A percentile compares a stretch with the other conserved stretches of the same genome.
phyloP scores from a whole-genome alignment of 176 grass and related monocot species.

The Juncus inflexus region DNA sequence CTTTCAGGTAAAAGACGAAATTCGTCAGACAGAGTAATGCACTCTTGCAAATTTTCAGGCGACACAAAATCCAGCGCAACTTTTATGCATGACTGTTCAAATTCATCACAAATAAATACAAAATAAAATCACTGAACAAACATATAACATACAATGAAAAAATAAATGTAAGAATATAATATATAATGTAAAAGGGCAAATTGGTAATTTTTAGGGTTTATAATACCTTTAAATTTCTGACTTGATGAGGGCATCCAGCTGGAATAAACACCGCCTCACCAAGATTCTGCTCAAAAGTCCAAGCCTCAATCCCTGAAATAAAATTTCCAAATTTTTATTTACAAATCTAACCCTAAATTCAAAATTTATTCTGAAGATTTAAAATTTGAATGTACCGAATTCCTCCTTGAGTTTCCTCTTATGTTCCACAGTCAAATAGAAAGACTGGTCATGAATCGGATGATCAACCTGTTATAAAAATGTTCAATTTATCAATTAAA shows the following conservation, averaged over 20 bases:
- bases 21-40: conserved; percentile 62
- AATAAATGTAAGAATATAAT: too few relatives aligned
- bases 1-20: conserved; percentile 60
- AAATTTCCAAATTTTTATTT: not conserved
- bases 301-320: conserved; percentile 67
- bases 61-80: conserved; percentile 92
- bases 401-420: conserved; percentile 82
- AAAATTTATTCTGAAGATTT: not conserved
- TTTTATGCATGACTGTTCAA: conserved; percentile 81
- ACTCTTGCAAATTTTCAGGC: conserved; percentile 69
- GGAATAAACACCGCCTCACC: conserved; percentile 97
- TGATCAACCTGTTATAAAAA: conserved; percentile 52
- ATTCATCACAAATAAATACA: not conserved
- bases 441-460: conserved; percentile 87
- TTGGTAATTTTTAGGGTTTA: not conserved
- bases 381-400: conserved; percentile 51
- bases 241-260: conserved; percentile 88
- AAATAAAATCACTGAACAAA: not conserved
- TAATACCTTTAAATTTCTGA: conserved; percentile 91
- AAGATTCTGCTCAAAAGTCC: conserved; percentile 96
- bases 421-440: conserved; percentile 77
- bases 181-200: not conserved
- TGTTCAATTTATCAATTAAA: not conserved
- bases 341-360: not conserved
- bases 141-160: not conserved